Conservation (phyloP, 306 rosid genomes). For the Purshia tridentata region DNA sequence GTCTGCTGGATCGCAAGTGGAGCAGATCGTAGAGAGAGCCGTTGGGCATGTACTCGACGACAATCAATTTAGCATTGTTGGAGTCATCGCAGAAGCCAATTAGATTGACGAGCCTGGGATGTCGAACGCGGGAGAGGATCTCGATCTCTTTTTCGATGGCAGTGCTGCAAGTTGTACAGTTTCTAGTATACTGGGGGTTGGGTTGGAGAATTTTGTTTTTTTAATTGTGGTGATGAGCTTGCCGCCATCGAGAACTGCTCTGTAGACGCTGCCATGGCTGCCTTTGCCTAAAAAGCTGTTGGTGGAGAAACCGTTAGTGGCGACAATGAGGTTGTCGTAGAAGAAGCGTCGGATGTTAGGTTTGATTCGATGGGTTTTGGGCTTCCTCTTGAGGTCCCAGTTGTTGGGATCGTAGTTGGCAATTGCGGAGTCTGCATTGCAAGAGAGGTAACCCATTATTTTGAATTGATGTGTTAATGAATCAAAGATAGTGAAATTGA, state of each 20-base stretch:
- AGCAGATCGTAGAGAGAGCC: slow-evolving; percentile 78
- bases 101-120: slow-evolving; percentile 69
- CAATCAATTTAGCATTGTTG: slow-evolving; percentile 40
- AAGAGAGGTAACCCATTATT: slow-evolving; percentile 71
- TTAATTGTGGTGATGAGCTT: slow-evolving; percentile 72
- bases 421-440: slow-evolving; percentile 74
- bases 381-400: slow-evolving; percentile 44
- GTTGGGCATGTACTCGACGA: slow-evolving; percentile 85
- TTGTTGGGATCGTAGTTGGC: slow-evolving; percentile 63
- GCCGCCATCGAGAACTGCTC: slow-evolving; percentile 58
- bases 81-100: slow-evolving; percentile 63
- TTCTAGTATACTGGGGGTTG: slow-evolving; percentile 10
- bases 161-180: no score
- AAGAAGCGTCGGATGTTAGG: slow-evolving; percentile 39
- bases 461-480: not conserved
- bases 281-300: slow-evolving; percentile 73
- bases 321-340: slow-evolving; percentile 51
- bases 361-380: not conserved
- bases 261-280: slow-evolving; percentile 82
- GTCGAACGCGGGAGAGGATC: slow-evolving; percentile 63
- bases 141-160: slow-evolving; percentile 80
- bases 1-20: slow-evolving; percentile 37
- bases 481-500: not conserved
- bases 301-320: slow-evolving; percentile 60
- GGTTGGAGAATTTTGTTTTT: slow-evolving; percentile 35